phyloP scores from a whole-genome alignment of 345 rosid genomes.

The Turnera subulata region DNA sequence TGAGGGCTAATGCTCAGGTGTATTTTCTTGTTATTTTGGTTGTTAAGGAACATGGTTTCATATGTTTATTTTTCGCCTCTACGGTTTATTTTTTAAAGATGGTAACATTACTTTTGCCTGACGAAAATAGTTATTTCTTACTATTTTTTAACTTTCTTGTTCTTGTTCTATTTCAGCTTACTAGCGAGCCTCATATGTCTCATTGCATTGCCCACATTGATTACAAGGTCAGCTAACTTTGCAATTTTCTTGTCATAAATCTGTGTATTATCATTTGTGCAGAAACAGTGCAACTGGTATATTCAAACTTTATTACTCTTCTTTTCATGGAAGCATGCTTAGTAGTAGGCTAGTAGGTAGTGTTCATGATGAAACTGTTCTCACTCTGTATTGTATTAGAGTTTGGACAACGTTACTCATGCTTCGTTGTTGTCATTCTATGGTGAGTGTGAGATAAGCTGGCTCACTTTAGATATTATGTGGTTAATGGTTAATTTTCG shows the following conservation, averaged over 20 bases:
- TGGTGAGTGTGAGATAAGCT: too few relatives aligned
- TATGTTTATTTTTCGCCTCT: slow-evolving; percentile 6
- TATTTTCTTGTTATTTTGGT: neutral
- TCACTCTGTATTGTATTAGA: neutral
- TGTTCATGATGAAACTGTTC: neutral
- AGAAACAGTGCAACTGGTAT: neutral
- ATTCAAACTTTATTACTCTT: neutral
- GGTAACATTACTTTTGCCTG: neutral
- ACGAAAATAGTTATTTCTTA: slow-evolving; percentile 2
- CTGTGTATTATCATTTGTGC: neutral
- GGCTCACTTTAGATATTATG: too few relatives aligned
- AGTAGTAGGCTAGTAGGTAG: neutral
- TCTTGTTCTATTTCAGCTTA: slow-evolving; percentile 46
- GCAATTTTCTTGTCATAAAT: neutral
- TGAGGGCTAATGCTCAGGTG: slow-evolving; percentile 93
- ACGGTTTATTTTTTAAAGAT: neutral
- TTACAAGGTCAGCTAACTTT: slow-evolving; percentile 58
- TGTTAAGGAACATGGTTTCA: neutral
- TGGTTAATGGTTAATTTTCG: too few relatives aligned
- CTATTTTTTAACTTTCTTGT: too few relatives aligned
- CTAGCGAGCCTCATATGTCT: slow-evolving; percentile 80
- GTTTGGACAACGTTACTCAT: neutral
- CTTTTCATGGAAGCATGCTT: neutral
- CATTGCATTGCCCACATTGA: slow-evolving; percentile 85
- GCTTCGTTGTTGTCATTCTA: neutral